Evolutionary conservation across 2,329 filamentous ascomycete genomes (phyloP), one percentile per base, ranked within the genome.

Genomic region (Epichloe hybrida): DNA sequence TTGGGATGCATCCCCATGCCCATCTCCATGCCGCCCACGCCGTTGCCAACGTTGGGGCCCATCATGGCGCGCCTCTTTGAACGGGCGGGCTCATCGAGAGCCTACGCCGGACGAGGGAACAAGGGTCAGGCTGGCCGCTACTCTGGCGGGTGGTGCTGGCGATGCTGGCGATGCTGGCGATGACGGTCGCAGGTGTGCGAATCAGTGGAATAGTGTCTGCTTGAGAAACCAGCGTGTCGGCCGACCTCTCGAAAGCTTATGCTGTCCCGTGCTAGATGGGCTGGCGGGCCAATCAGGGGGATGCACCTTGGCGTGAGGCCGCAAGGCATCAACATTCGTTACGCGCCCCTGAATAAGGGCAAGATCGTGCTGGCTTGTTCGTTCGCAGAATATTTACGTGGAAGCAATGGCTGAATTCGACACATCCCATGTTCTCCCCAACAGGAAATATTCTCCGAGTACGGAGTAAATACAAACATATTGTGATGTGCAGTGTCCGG

Each of bases 1-100:
- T 70, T 69, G 57, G 67, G 63, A 62, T 70, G 70, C 69, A 71
- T 72, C 61, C 64, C 69, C 57, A 71, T 72, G 63, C 64, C 68
- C 57, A 68, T 67, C 48, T 75, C 72, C 66, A 72, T 69, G 53
- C 69, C 68, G 57, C 66, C 65, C 59, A 72, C 67, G 63, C 70
- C 71, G 63, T 70, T 71, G 56, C 68, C 70, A 59, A 65, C 65
- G 60, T 66, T 69, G 54, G 67, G 67, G 67, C 65, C 67, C 66
- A 69, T 69, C 58, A 60, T 64, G 64, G 63, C 64, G 60, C 65
- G 64, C 60, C 61, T 62, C 50, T 56, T 58, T 62, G 60, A 63
- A 59, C 58, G 61, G 60, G 53, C 58, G 62, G 58, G 64, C 57
- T 62, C 66, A 69, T 69, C 56, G 66, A 67, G 66, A 59, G 64